Conservation (phyloP, 1,284 basidiomycete species). For the Afroboletus lepidellus region DNA sequence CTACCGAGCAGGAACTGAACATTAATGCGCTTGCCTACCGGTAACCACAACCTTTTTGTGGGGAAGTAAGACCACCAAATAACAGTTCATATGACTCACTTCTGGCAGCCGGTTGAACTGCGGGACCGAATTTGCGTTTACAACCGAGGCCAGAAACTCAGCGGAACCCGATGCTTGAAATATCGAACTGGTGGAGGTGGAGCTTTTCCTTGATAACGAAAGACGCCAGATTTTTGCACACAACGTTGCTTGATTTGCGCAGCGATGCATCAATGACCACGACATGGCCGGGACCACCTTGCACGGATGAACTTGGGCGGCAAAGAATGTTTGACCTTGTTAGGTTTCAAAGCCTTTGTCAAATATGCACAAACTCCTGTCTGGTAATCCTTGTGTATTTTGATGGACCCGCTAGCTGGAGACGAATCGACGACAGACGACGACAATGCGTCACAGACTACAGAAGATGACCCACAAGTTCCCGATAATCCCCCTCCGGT, state of each 20-base stretch:
- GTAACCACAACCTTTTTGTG: conserved; percentile 49
- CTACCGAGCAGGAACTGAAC: background rate
- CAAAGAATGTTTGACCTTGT: conserved; percentile 22
- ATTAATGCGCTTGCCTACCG: conserved; percentile 36
- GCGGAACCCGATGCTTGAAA: conserved; percentile 42
- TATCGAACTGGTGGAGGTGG: conserved; percentile 19
- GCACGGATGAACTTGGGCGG: no score
- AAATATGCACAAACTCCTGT: conserved; percentile 28
- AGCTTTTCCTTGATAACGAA: conserved; percentile 12
- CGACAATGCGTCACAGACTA: conserved; percentile 75
- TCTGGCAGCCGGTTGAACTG: conserved; percentile 49
- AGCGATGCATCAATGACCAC: background rate
- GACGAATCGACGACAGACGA: conserved; percentile 77
- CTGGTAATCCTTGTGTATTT: background rate
- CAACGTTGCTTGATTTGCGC: background rate
- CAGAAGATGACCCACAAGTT: conserved; percentile 77
- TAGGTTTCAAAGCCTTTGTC: conserved; percentile 20
- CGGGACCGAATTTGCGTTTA: conserved; percentile 41
- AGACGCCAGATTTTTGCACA: background rate
- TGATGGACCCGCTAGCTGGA: conserved; percentile 37
- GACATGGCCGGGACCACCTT: conserved; percentile 12
- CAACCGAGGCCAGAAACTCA: conserved; percentile 46
- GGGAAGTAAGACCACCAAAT: background rate
- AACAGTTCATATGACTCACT: conserved; percentile 31
- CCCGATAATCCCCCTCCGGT: conserved; percentile 52